Base-by-base conservation (phyloP, 176 grass and related monocot genomes). In the Dactylis glomerata region DNA sequence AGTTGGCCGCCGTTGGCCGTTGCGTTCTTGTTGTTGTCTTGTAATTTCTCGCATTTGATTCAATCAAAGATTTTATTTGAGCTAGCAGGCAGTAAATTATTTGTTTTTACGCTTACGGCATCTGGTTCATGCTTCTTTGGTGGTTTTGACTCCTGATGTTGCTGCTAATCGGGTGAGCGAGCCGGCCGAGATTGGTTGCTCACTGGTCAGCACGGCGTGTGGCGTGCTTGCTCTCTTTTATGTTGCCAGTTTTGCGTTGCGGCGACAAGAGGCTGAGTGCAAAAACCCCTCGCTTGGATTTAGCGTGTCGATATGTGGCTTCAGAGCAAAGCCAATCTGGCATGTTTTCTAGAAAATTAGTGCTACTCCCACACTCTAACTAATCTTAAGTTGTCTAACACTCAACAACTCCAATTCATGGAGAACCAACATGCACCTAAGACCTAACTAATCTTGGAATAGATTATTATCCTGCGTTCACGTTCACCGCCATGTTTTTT, bases 1-100 rank as follows among this genome's bases (percentile, higher is more conserved):
- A 16, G 76, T 66, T 84, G 81, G 80, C 76, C 50, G 50, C 59
- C 81, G 89, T 54, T 83, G 68, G 76, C 59, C 47, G 85, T 70
- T 76, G 81, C 31, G 82, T 46, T 10, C 34, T 30, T 56, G 34
- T 11, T 57, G 40, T 28, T 75, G 62, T 47, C 68, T 34, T 84
- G 85, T 84, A 87, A 58, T 19, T 6, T 38, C 41, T 70, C 69
- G 5, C 13, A 26, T 37, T 45, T 51, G 59, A 81, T 81, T 54
- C 85, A 76, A 87, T 87, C 68, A 22, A 84, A 70, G 9, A 75
- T 22, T 63, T 3, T 26, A 69, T 26, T 83, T 6, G 68, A 58
- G 23, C 67, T 37, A 65, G 20, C 41, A 27, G 3, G 15, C 36
- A 8, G 19, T 47, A 67, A 8, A 12, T 17, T 58, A 1, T 14